phyloP scores from a whole-genome alignment of 2,329 filamentous ascomycete species.

The Alternaria brassicicola region DNA sequence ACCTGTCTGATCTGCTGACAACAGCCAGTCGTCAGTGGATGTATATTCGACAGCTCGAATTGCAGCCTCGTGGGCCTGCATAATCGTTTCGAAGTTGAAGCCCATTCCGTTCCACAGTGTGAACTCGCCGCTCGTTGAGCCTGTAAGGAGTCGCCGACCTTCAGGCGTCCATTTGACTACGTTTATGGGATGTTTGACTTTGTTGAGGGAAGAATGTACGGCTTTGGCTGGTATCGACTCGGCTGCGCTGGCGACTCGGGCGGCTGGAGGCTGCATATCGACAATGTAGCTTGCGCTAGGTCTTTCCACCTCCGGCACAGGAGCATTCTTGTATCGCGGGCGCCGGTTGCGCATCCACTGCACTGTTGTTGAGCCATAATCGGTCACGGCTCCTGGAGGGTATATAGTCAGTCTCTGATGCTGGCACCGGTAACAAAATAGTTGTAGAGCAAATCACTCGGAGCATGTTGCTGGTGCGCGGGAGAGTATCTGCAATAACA shows the following conservation, averaged over 20 bases:
- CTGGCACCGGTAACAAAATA: not conserved
- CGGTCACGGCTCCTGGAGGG: conserved; percentile 80
- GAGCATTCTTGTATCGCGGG: conserved; percentile 74
- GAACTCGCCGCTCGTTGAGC: conserved; percentile 95
- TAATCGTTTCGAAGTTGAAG: conserved; percentile 99
- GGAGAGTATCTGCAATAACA: not conserved
- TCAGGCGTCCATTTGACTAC: conserved; percentile 98
- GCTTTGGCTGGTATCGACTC: conserved; percentile 94
- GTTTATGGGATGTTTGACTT: conserved; percentile 96
- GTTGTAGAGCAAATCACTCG: not conserved
- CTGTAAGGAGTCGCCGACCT: conserved; percentile 86
- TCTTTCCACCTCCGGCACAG: conserved; percentile 77
- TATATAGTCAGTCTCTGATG: conserved; percentile 2
- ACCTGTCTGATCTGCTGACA: conserved; percentile 94
- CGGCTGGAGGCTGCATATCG: conserved; percentile 87
- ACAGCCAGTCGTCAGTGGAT: conserved; percentile 94
- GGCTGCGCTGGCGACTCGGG: conserved; percentile 73
- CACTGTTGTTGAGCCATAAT: conserved; percentile 87
- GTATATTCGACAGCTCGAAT: conserved; percentile 87
- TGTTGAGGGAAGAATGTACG: conserved; percentile 96
- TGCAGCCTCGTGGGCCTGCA: conserved; percentile 92
- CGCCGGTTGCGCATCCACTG: conserved; percentile 89
- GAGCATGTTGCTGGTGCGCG: not conserved
- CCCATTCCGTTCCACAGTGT: conserved; percentile 98
- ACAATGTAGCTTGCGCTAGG: conserved; percentile 89